Evolutionary conservation across 1,139 yeast species (phyloP).

Genomic region (Geotrichum carabidarum): DNA sequence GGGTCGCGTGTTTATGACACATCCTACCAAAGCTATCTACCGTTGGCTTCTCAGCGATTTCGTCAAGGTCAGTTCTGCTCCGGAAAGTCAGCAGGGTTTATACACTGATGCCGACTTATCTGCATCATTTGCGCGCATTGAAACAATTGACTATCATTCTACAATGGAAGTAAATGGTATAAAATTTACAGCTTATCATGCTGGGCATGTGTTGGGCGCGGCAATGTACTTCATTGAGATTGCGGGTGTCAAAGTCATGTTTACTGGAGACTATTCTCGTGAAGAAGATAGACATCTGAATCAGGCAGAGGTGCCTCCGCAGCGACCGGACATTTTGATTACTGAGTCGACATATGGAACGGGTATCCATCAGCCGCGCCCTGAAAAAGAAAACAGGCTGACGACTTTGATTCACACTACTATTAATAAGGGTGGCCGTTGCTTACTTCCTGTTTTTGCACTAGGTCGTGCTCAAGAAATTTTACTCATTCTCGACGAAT

Average conservation of each 20-base stretch:
- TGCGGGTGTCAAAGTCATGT: constrained; percentile 82
- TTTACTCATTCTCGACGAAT: constrained; percentile 82
- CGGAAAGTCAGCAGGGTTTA: constrained; percentile 44
- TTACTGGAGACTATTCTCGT: constrained; percentile 95
- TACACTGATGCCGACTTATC: constrained; percentile 89
- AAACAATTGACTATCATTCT: constrained; percentile 91
- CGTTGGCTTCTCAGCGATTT: constrained; percentile 93
- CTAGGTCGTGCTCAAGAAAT: constrained; percentile 95
- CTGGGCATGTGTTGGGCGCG: constrained; percentile 98
- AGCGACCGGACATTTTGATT: constrained; percentile 81
- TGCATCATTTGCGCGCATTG: constrained; percentile 82
- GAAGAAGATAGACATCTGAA: constrained; percentile 94
- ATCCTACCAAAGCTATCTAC: constrained; percentile 96
- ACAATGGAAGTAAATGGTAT: constrained; percentile 92
- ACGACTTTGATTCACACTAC: constrained; percentile 83
- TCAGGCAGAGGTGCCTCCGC: constrained; percentile 90
- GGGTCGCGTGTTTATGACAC: constrained; percentile 97
- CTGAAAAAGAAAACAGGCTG: constrained; percentile 74
- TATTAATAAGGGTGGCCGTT: constrained; percentile 82
- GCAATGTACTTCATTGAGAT: constrained; percentile 96
- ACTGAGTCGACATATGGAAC: constrained; percentile 97
- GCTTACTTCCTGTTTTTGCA: constrained; percentile 90
- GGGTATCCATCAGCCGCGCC: constrained; percentile 89
- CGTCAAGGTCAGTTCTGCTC: constrained; percentile 73
- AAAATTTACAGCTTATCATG: constrained; percentile 94